A percentile compares a stretch with the other conserved stretches of the same genome.
Evolutionary conservation across 306 rosid species (phyloP).

Genomic region (Quercus wislizeni): DNA sequence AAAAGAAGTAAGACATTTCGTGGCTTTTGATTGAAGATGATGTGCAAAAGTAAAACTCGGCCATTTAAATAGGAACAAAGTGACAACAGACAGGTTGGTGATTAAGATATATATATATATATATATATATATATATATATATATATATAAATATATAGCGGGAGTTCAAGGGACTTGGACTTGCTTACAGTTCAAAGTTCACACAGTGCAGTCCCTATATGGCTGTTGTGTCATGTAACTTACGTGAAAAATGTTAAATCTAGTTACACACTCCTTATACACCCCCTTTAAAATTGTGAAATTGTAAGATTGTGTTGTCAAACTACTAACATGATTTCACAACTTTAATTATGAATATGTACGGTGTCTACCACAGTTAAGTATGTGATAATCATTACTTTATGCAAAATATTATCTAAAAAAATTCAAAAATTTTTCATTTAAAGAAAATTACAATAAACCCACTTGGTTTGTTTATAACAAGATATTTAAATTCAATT

Average conservation of each 20-base stretch:
- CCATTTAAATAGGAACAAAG: conserved; percentile 35
- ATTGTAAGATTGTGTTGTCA: no score
- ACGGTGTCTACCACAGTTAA: no score
- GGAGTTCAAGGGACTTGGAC: background rate
- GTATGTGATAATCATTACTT: no score
- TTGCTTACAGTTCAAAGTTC: background rate
- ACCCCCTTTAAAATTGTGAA: no score
- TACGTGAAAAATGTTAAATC: background rate
- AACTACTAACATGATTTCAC: no score
- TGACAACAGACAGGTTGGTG: conserved; percentile 35
- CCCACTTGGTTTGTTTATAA: background rate
- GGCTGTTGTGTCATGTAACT: background rate
- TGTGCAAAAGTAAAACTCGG: conserved; percentile 37
- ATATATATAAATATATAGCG: background rate
- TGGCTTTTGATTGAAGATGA: conserved; percentile 45
- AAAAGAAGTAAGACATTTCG: conserved; percentile 62
- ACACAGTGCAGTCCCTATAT: background rate
- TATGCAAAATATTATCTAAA: background rate
- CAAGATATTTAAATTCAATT: no score
- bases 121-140: background rate
- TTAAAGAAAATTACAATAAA: background rate
- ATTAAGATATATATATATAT: conserved; percentile 26
- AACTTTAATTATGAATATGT: no score
- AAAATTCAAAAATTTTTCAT: background rate
- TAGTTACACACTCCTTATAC: no score